Evolutionary conservation across 192 early-diverging fungal species (phyloP), one percentile per base, ranked within the genome.

Genomic region (Entrophospora sp.): DNA sequence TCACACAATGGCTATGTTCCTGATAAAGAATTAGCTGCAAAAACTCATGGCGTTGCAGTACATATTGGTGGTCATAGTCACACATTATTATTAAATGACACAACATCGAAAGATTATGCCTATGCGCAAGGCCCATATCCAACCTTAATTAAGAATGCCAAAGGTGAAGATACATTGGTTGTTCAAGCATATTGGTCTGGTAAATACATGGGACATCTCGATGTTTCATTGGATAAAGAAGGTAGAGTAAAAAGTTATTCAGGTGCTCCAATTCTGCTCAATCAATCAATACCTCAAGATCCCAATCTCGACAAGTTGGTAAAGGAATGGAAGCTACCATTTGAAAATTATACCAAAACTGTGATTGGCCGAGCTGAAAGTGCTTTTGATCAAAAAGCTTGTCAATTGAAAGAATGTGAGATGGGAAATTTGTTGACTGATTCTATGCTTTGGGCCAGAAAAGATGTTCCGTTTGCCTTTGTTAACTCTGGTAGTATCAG

Each of bases 51-150:
- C 18, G 38, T 88, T 6, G 73, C 74, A 34, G 48, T 87, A 34
- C 86, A 88, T 71, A 78, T 89, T 43, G 90, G 90, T 44, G 88
- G 88, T 18, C 88, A 92, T 70, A 85, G 86, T 18, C 90, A 92
- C 71, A 77, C 86, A 24, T 81, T 85, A 56, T 69, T 91, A 6
- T 65, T 79, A 30, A 75, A 75, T 36, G 76, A 86, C 57, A 66
- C 79, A 0, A 67, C 67, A 9, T 77, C 76, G n/a, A 70, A 72
- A n/a, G 59, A 68, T 22, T 78, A 75, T 16, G 73, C 71, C 20
- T 9, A 22, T 25, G 14, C 40, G 20, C 8, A 2, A 16, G 90
- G 88, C 1, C 73, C 82, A 2, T 92, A 89, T 69, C 90, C 90
- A 31, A 89, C 87, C 27, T 73, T 74, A 34, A 77, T 89, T 28